These are phyloP conservation scores for Trichoderma sp. DNA, from an alignment of 2,329 filamentous ascomycete genomes.

Conservation along the genomic window DNA sequence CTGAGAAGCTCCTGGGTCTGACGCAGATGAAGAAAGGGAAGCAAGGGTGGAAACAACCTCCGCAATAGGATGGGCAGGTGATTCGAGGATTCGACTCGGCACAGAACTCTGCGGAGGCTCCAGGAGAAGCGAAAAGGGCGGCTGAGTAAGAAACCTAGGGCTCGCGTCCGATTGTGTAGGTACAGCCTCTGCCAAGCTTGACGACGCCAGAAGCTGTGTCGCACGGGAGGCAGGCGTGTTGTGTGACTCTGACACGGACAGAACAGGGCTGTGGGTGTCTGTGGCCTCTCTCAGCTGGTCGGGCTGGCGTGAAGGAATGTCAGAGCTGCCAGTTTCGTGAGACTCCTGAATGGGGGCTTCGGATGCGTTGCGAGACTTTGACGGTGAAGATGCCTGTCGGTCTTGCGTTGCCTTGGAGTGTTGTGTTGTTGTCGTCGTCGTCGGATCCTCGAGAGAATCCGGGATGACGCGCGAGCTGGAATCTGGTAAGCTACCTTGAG, in stretches of 20 bases:
- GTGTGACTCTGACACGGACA: slow-evolving; percentile 9
- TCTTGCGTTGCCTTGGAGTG: slow-evolving; percentile 7
- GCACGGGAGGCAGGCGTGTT: neutral
- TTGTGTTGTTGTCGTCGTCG: slow-evolving; percentile 16
- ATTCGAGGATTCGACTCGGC: slow-evolving; percentile 18
- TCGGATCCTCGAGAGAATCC: slow-evolving; percentile 30
- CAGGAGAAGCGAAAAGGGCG: slow-evolving; percentile 2
- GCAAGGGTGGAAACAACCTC: neutral
- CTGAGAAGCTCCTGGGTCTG: slow-evolving; percentile 32
- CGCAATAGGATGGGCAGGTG: slow-evolving; percentile 1
- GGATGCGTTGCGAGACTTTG: slow-evolving; percentile 24
- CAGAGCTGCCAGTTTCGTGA: slow-evolving; percentile 23
- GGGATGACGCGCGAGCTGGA: slow-evolving; percentile 26
- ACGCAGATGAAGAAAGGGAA: neutral
- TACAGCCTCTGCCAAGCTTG: neutral
- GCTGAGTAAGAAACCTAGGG: slow-evolving; percentile 24
- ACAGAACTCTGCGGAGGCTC: slow-evolving; percentile 20
- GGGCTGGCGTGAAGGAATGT: slow-evolving; percentile 39
- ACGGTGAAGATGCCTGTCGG: slow-evolving; percentile 6
- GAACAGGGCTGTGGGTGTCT: neutral
- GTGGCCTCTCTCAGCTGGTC: slow-evolving; percentile 3
- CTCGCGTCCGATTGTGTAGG: slow-evolving; percentile 17
- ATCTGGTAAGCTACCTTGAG: slow-evolving; percentile 5
- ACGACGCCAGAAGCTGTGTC: neutral
- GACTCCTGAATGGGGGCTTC: slow-evolving; percentile 29